A percentile compares a stretch with the other conserved stretches of the same genome.
Conservation (phyloP, 805 yeast genomes). For the Myxozyma melibiosi region DNA sequence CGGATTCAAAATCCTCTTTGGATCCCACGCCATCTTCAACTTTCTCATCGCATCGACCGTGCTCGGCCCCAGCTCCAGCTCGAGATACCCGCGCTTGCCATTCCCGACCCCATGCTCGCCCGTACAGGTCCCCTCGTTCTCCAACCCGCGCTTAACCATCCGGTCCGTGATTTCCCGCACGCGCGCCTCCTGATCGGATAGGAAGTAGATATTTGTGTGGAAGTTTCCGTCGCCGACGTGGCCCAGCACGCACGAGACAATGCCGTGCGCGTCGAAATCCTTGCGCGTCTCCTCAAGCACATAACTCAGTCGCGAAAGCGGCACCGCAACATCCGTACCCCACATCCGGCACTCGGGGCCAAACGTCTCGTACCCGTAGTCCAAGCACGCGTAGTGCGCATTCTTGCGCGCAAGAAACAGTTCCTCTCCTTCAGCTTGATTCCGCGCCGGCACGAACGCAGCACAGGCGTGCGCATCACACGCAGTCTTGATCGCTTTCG, state of each 20-base stretch:
- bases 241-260: slow-evolving; percentile 69
- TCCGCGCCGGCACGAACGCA: slow-evolving; percentile 63
- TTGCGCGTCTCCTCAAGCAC: slow-evolving; percentile 64
- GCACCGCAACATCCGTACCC: slow-evolving; percentile 93
- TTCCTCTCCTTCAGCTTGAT: slow-evolving; percentile 64
- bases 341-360: slow-evolving; percentile 62
- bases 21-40: slow-evolving; percentile 74
- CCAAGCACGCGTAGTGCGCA: slow-evolving; percentile 70
- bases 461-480: slow-evolving; percentile 54
- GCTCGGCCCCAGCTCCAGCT: slow-evolving; percentile 66
- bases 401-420: slow-evolving; percentile 82
- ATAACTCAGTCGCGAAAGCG: slow-evolving; percentile 66
- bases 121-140: slow-evolving; percentile 79
- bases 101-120: slow-evolving; percentile 90
- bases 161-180: slow-evolving; percentile 63
- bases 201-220: slow-evolving; percentile 72
- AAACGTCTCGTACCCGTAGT: slow-evolving; percentile 53
- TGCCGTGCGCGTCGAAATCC: slow-evolving; percentile 59
- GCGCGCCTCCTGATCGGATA: slow-evolving; percentile 50
- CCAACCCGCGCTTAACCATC: slow-evolving; percentile 70
- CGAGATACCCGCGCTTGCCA: slow-evolving; percentile 62
- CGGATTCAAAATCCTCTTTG: slow-evolving; percentile 72
- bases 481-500: slow-evolving; percentile 50
- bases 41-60: slow-evolving; percentile 73
- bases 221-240: slow-evolving; percentile 93